These are phyloP conservation scores for Trichoderma sp. DNA, from an alignment of 2,329 filamentous ascomycete genomes.

Conservation along the genomic window DNA sequence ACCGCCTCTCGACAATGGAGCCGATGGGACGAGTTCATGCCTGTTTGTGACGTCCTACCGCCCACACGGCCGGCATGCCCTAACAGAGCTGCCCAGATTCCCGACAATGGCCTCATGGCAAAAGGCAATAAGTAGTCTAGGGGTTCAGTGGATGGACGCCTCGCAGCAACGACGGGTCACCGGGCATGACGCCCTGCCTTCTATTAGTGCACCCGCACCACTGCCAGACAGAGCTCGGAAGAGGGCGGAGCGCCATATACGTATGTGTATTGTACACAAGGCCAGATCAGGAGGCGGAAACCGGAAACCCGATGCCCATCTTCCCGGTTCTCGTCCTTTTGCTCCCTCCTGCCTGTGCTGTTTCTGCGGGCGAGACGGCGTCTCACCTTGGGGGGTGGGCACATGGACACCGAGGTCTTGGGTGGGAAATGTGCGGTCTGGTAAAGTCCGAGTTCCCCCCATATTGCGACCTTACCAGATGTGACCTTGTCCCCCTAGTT, in stretches of 20 bases:
- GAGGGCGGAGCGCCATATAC: background rate
- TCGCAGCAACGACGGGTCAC: conserved; percentile 23
- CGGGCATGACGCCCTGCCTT: background rate
- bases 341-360: background rate
- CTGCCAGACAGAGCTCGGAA: background rate
- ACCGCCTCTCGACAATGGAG: conserved; percentile 17
- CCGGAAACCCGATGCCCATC: conserved; percentile 10
- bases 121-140: background rate
- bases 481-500: background rate
- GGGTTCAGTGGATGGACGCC: conserved; percentile 3
- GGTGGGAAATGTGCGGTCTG: conserved; percentile 18
- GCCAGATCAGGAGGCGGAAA: background rate
- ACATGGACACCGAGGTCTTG: conserved; percentile 10
- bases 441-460: background rate
- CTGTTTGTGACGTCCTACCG: background rate
- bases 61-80: background rate
- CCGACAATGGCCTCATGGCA: background rate
- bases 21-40: background rate
- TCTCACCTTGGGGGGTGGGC: conserved; percentile 12
- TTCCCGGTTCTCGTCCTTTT: conserved; percentile 7
- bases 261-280: too few relatives aligned
- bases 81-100: background rate
- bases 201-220: conserved; percentile 15
- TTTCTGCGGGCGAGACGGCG: background rate
- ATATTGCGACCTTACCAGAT: background rate